Base-by-base conservation (phyloP, 257 asterid species). In the Phtheirospermum japonicum region DNA sequence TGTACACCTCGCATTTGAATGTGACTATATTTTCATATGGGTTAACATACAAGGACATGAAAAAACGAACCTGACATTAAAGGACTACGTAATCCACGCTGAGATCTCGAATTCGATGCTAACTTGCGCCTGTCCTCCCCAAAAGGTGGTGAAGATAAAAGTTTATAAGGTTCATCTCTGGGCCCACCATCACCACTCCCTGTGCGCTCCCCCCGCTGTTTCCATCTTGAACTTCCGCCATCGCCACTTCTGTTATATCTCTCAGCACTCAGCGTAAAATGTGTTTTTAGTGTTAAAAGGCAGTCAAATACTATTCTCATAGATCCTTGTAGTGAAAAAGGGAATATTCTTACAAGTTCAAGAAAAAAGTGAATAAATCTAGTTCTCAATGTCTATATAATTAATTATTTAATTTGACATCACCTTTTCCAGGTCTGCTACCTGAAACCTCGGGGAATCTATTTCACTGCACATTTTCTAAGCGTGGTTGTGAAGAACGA, bases 251-350 rank as follows among this genome's bases (percentile, higher is more conserved):
- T n/a, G n/a, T n/a, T n/a, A n/a, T n/a, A n/a, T n/a, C n/a, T n/a
- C n/a, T n/a, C n/a, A n/a, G n/a, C n/a, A n/a, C n/a, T n/a, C n/a
- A n/a, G n/a, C n/a, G n/a, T n/a, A n/a, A n/a, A n/a, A n/a, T n/a
- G n/a, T n/a, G 86, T 68, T 70, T 79, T 71, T 9, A 92, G 79
- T 17, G 87, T 76, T 63, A 81, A 70, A 57, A 92, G 90, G 84
- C 93, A 88, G 63, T 86, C 97, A 59, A 84, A 34, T 4, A 92
- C 93, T 9, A 65, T 62, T 72, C 75, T 83, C 93, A 92, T 83
- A 6, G 93, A 83, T 45, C 98, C 98, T 95, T 91, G 72, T 59
- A 72, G 46, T 37, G 45, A 10, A 3, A 33, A n/a, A n/a, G n/a
- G 45, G n/a, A 20, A 43, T 40, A 54, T n/a, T n/a, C n/a, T n/a